These are phyloP conservation scores for Lasiodiplodia theobromae DNA, from an alignment of 2,329 filamentous ascomycete genomes.

Conservation along the genomic window DNA sequence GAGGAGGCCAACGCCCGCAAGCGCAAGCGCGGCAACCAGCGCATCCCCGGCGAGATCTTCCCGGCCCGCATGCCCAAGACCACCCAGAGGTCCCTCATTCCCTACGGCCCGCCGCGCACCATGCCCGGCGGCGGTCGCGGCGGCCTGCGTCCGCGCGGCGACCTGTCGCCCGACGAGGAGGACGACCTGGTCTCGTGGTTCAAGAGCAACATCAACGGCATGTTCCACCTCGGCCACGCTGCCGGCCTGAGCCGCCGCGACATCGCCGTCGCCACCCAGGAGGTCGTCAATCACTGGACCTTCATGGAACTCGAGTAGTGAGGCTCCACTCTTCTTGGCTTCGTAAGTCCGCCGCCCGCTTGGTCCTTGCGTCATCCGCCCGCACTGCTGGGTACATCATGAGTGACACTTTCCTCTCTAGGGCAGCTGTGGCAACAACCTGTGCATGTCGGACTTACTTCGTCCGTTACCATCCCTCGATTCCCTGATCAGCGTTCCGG, in stretches of 20 bases:
- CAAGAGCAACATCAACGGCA: constrained; percentile 20
- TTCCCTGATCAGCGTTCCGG: background rate
- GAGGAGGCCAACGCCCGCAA: constrained; percentile 14
- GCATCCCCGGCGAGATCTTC: constrained; percentile 27
- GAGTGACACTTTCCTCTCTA: background rate
- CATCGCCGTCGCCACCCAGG: constrained; percentile 3
- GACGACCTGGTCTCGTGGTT: constrained; percentile 2
- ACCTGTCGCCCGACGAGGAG: background rate
- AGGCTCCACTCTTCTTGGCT: background rate
- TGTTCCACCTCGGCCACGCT: constrained; percentile 15
- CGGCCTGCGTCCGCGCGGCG: constrained; percentile 1
- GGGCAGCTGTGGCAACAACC: background rate
- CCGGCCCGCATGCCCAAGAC: constrained; percentile 13
- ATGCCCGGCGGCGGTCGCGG: background rate
- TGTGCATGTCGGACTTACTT: background rate
- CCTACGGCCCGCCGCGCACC: background rate
- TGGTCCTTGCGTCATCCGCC: background rate
- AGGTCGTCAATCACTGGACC: constrained; percentile 7
- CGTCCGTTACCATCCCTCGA: background rate
- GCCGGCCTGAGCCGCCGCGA: constrained; percentile 1
- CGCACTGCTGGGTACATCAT: background rate
- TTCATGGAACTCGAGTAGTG: constrained; percentile 5
- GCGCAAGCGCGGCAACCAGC: constrained; percentile 19
- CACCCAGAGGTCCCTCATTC: background rate
- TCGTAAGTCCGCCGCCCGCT: background rate